Percentiles rank a stretch among this genome's conserved stretches.
Evolutionary conservation across 2,329 filamentous ascomycete species (phyloP).

Genomic region (Gaeumannomyces sp.): DNA sequence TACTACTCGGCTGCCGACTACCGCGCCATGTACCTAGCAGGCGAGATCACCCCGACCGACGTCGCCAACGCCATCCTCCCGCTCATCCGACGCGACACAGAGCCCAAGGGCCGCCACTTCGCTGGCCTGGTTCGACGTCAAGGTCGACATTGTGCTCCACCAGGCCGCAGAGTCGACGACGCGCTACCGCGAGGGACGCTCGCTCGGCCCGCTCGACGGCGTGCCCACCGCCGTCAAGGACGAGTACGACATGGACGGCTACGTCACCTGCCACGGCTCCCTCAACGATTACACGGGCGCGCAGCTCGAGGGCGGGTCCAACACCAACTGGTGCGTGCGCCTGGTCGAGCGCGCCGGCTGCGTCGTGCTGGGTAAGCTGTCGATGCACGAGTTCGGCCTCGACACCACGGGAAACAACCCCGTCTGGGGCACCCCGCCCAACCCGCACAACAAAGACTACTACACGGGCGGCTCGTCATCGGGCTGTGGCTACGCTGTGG

Average conservation of each 20-base stretch:
- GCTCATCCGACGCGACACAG: constrained; percentile 34
- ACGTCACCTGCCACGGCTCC: constrained; percentile 59
- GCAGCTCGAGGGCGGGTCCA: constrained; percentile 26
- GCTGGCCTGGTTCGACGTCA: constrained; percentile 38
- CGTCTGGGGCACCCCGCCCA: constrained; percentile 65
- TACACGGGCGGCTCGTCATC: constrained; percentile 75
- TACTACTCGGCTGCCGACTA: constrained; percentile 44
- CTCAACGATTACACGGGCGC: constrained; percentile 51
- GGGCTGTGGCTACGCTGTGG: constrained; percentile 66
- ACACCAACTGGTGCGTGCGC: constrained; percentile 64
- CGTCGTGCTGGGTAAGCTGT: constrained; percentile 64
- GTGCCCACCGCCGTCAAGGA: constrained; percentile 72
- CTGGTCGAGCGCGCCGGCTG: constrained; percentile 66
- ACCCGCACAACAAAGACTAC: constrained; percentile 66
- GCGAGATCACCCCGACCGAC: constrained; percentile 38
- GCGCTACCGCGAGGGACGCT: constrained; percentile 45
- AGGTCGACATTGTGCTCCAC: constrained; percentile 32
- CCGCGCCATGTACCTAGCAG: constrained; percentile 36
- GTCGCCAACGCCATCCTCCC: constrained; percentile 40
- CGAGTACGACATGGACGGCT: constrained; percentile 69
- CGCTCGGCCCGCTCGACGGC: constrained; percentile 62
- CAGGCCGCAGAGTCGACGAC: constrained; percentile 38
- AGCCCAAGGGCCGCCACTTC: constrained; percentile 33
- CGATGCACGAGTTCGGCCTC: constrained; percentile 71
- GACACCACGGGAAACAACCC: constrained; percentile 74